Base-by-base conservation (phyloP, 2,329 filamentous ascomycete species). In the Clathrospora elynae region DNA sequence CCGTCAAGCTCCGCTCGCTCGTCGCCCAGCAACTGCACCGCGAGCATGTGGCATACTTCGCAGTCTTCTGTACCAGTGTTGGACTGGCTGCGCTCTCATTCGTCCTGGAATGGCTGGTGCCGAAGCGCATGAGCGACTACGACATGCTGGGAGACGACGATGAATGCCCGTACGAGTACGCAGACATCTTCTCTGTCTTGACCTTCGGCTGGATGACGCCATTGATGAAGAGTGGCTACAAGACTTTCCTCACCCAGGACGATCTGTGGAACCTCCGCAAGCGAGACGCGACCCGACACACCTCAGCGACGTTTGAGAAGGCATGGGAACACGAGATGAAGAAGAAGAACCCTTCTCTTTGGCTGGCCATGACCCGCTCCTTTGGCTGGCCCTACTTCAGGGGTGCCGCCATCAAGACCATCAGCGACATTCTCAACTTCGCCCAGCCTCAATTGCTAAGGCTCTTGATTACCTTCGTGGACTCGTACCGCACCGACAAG, bases 201-300 rank as follows among this genome's bases (percentile, higher is more conserved):
- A 96, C 92, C 0, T 99, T 99, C 70, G 86, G 87, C 40, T 99
- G 93, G 93, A 96, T 99, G 92, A 97, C 93, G 0, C 91, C 93
- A 0, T 75, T 99, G 81, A 99, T 99, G 93, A 90, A 85, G 65
- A 86, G 86, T 64, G 93, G 93, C 1, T 97, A 99, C 75, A 88
- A 87, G 64, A 83, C 91, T 46, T 99, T 84, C 68, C 77, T 99
- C 49, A 96, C 90, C 1, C 90, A 97, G 68, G 89, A 96, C 52
- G 92, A 99, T 69, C 79, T 99, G 16, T 99, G 95, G 95, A 92
- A 90, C 48, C 76, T 99, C 44, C 83, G 90, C 26, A 86, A 84
- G 62, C 76, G 80, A 46, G 92, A 97, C 66, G 86, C 86, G 22
- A 95, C 92, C 8, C 83, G 83, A 54, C 76, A 78, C 9, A 95